Conservation (phyloP, 805 yeast genomes). For the Clavispora carvajalis region DNA sequence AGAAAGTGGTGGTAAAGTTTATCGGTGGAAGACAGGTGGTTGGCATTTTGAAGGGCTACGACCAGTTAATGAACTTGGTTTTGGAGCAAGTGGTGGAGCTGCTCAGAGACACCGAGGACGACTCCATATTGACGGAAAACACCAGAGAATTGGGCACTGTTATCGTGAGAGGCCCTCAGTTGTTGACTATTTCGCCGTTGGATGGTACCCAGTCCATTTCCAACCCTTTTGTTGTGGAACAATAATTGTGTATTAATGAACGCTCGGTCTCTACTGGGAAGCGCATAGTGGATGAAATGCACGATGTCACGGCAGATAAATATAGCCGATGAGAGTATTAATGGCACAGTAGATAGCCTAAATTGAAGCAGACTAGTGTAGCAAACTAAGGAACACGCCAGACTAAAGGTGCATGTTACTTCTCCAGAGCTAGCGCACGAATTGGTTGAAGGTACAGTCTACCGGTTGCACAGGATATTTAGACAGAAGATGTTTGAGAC, state of each 20-base stretch:
- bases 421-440: too few relatives aligned
- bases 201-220: conserved; percentile 67
- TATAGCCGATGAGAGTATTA: too few relatives aligned
- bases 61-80: conserved; percentile 74
- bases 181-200: conserved; percentile 68
- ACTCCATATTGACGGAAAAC: conserved; percentile 45
- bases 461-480: too few relatives aligned
- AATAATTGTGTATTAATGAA: conserved; percentile 2
- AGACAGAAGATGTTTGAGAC: too few relatives aligned
- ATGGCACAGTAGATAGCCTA: too few relatives aligned
- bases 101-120: conserved; percentile 63
- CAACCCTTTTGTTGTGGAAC: conserved; percentile 51
- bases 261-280: neutral
- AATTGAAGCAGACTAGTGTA: too few relatives aligned
- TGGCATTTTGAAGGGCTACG: conserved; percentile 80
- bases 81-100: conserved; percentile 67
- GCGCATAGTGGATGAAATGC: too few relatives aligned
- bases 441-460: too few relatives aligned
- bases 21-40: conserved; percentile 81
- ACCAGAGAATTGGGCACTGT: conserved; percentile 61
- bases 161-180: conserved; percentile 79
- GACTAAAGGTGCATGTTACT: too few relatives aligned
- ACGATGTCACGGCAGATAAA: too few relatives aligned
- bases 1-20: conserved; percentile 69
- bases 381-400: too few relatives aligned